These are phyloP conservation scores for Solanum chacoense DNA, from an alignment of 305 asterid genomes.

Conservation along the genomic window DNA sequence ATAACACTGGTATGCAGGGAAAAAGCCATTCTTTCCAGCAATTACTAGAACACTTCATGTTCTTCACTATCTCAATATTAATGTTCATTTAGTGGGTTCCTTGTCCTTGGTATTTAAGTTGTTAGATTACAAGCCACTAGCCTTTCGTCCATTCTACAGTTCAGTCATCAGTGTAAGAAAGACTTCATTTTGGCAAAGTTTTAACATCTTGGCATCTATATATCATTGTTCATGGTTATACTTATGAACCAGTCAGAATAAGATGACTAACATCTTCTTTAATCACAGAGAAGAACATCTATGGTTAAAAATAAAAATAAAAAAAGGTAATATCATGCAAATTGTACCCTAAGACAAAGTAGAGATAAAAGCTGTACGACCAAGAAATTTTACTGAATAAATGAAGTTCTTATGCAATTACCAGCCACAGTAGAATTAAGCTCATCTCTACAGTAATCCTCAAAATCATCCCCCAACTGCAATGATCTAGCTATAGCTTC, in stretches of 20 bases:
- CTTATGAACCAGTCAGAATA: not conserved
- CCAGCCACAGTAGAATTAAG: conserved; percentile 35
- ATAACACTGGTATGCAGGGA: not conserved
- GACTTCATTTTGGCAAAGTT: not conserved
- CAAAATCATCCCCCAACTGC: conserved; percentile 63
- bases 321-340: not conserved
- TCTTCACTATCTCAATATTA: not conserved
- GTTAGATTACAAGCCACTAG: not conserved
- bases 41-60: not conserved
- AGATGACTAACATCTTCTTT: not conserved
- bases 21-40: not conserved
- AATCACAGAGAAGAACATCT: not conserved
- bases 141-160: not conserved
- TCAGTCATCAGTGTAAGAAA: not conserved
- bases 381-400: not conserved
- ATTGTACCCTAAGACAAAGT: not conserved
- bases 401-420: conserved; percentile 10
- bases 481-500: conserved; percentile 82
- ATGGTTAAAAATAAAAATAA: not conserved
- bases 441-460: conserved; percentile 31
- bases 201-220: not conserved
- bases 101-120: not conserved
- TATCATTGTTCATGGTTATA: not conserved
- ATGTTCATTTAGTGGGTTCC: not conserved
- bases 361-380: not conserved